Percentiles rank a stretch among this genome's conserved stretches.
These are phyloP conservation scores for Paramyrothecium roridum DNA, from an alignment of 2,329 filamentous ascomycete genomes.

Conservation along the genomic window DNA sequence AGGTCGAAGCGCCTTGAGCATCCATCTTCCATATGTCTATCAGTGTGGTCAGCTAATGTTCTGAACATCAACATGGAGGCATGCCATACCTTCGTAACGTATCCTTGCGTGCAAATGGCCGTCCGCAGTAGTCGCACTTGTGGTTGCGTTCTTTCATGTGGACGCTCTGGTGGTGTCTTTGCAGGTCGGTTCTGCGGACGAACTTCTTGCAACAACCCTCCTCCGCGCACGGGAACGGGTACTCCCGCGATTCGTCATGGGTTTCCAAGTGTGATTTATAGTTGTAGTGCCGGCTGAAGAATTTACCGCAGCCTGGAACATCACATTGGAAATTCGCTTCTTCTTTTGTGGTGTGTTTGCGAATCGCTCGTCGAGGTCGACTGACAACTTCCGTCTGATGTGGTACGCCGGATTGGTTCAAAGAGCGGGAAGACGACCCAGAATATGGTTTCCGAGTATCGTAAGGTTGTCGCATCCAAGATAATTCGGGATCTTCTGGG, in stretches of 20 bases:
- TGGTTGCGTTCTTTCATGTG: slow-evolving; percentile 72
- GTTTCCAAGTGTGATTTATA: slow-evolving; percentile 83
- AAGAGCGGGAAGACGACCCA: no score
- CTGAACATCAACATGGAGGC: neutral
- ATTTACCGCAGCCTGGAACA: slow-evolving; percentile 67
- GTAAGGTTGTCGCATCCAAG: slow-evolving; percentile 14
- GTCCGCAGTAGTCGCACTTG: slow-evolving; percentile 67
- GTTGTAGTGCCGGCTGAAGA: slow-evolving; percentile 83
- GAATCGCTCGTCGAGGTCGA: slow-evolving; percentile 33
- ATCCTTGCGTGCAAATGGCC: slow-evolving; percentile 75
- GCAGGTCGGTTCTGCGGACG: slow-evolving; percentile 77
- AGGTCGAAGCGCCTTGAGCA: slow-evolving; percentile 66
- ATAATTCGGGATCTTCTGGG: slow-evolving; percentile 4
- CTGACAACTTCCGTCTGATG: neutral
- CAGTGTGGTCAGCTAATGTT: neutral
- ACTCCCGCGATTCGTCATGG: slow-evolving; percentile 71
- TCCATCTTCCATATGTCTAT: slow-evolving; percentile 73
- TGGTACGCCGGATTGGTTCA: no score
- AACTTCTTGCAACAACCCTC: slow-evolving; percentile 71
- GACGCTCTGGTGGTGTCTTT: slow-evolving; percentile 60
- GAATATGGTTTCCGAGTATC: no score
- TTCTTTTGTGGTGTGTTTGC: slow-evolving; percentile 60
- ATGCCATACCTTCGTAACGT: slow-evolving; percentile 69
- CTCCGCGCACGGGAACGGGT: slow-evolving; percentile 65
- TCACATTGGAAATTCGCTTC: slow-evolving; percentile 71